Percentiles rank a stretch among this genome's conserved stretches.
These are phyloP conservation scores for Amaranthus tricolor DNA, from an alignment of 179 eudicot species.

Conservation along the genomic window DNA sequence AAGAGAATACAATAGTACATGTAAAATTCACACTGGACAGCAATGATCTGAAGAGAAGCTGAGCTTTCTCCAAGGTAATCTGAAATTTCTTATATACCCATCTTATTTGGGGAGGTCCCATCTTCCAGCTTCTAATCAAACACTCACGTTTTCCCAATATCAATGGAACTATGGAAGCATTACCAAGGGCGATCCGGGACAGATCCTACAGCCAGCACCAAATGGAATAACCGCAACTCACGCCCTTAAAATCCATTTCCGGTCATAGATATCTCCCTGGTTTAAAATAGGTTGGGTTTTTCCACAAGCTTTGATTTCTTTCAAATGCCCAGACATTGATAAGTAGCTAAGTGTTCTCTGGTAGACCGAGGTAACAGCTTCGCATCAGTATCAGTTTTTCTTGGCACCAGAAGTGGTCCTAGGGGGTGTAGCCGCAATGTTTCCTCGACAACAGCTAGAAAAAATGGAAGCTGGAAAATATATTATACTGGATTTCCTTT, in stretches of 20 bases:
- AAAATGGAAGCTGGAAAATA: constrained; percentile 21
- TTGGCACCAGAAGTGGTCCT: constrained; percentile 28
- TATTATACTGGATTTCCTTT: constrained; percentile 25
- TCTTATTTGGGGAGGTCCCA: constrained; percentile 6
- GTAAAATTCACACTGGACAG: too few species aligned
- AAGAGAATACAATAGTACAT: too few species aligned
- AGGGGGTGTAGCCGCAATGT: constrained; percentile 36
- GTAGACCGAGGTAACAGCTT: constrained; percentile 23
- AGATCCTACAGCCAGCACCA: constrained; percentile 39
- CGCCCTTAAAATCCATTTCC: constrained; percentile 33
- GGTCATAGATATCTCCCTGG: constrained; percentile 33
- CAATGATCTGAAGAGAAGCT: not conserved
- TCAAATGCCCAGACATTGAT: constrained; percentile 34
- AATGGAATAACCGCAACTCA: constrained; percentile 40
- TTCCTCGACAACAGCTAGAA: constrained; percentile 31
- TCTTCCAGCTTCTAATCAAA: constrained; percentile 34
- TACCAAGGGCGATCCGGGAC: constrained; percentile 31
- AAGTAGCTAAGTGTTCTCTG: constrained; percentile 28
- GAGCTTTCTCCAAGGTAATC: constrained; percentile 26
- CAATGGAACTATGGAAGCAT: constrained; percentile 22
- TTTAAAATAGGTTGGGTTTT: constrained; percentile 17
- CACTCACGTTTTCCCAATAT: constrained; percentile 28
- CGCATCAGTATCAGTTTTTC: constrained; percentile 19
- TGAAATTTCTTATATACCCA: constrained; percentile 30
- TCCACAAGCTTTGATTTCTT: constrained; percentile 26